Evolutionary conservation across 2,329 filamentous ascomycete species (phyloP).

Genomic region (Metarhizium humberi): DNA sequence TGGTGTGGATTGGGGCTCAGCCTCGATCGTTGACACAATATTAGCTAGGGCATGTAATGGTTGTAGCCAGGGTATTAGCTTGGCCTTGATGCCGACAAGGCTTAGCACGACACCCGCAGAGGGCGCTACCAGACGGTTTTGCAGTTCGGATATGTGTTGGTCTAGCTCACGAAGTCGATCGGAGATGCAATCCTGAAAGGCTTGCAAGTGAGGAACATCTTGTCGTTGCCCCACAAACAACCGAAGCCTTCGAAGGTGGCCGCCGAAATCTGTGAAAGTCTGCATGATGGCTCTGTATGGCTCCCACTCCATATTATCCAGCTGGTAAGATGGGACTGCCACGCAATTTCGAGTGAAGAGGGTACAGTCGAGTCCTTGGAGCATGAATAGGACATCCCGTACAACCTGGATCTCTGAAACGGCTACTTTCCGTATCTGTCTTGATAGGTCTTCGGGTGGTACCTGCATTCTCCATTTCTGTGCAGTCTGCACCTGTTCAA

Average conservation of each 20-base stretch:
- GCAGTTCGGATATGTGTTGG: conserved; percentile 44
- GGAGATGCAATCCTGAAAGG: conserved; percentile 57
- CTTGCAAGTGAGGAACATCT: conserved; percentile 53
- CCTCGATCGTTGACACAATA: conserved; percentile 49
- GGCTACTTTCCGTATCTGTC: conserved; percentile 27
- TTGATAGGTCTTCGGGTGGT: conserved; percentile 24
- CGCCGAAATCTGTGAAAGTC: conserved; percentile 37
- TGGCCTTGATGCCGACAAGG: conserved; percentile 50
- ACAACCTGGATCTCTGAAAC: conserved; percentile 66
- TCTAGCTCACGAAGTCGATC: conserved; percentile 51
- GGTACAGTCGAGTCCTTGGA: conserved; percentile 67
- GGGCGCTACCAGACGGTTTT: conserved; percentile 50
- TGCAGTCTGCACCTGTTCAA: conserved; percentile 20
- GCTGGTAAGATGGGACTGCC: conserved; percentile 33
- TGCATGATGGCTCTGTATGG: conserved; percentile 38
- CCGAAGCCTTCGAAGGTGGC: conserved; percentile 36
- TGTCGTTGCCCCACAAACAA: conserved; percentile 34
- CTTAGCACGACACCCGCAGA: conserved; percentile 51
- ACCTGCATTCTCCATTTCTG: conserved; percentile 27
- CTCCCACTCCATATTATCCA: conserved; percentile 39
- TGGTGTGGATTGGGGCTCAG: conserved; percentile 37
- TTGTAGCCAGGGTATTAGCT: conserved; percentile 43
- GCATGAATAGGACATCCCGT: conserved; percentile 76
- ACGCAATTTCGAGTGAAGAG: conserved; percentile 47
- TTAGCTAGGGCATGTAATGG: conserved; percentile 51